These are phyloP conservation scores for Croton laevigatus DNA, from an alignment of 441 rosid genomes.

Conservation along the genomic window DNA sequence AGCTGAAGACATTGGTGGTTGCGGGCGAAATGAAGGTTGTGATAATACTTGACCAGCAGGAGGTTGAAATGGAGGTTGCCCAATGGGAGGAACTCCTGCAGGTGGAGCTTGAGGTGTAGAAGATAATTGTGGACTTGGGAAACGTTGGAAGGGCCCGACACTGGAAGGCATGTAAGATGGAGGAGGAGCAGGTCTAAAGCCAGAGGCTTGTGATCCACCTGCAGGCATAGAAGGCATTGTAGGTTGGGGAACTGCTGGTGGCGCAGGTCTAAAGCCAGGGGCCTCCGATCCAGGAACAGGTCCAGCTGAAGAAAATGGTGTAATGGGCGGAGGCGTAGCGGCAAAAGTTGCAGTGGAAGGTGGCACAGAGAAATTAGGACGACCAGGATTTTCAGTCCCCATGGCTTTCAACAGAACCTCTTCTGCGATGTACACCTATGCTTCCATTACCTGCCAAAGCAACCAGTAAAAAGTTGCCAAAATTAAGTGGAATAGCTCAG, in stretches of 20 bases:
- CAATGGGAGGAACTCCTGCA: conserved; percentile 35
- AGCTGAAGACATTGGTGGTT: conserved; percentile 43
- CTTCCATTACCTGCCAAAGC: conserved; percentile 44
- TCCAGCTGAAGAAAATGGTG: conserved; percentile 60
- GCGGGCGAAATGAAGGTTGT: conserved; percentile 46
- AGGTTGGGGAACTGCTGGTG: conserved; percentile 44
- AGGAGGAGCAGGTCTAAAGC: conserved; percentile 50
- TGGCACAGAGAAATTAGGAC: conserved; percentile 54
- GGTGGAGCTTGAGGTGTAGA: conserved; percentile 54
- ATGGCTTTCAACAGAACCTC: conserved; percentile 33
- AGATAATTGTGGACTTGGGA: conserved; percentile 51
- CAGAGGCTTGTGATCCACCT: conserved; percentile 35
- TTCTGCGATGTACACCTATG: conserved; percentile 23
- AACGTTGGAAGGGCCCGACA: conserved; percentile 43
- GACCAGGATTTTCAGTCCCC: conserved; percentile 76
- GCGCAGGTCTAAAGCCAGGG: conserved; percentile 48
- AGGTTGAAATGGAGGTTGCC: conserved; percentile 56
- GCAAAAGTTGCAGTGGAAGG: conserved; percentile 63
- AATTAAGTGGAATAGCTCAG: conserved; percentile 1
- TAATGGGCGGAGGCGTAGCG: conserved; percentile 52
- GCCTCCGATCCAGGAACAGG: conserved; percentile 47
- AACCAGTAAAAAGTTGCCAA: conserved; percentile 14
- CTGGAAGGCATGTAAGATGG: conserved; percentile 38
- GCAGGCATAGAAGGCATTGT: conserved; percentile 40
- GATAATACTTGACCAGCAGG: conserved; percentile 52